A percentile compares a stretch with the other conserved stretches of the same genome.
Conservation (phyloP, 225 moss, liverwort and hornwort genomes). For the Pleurozium schreberi region DNA sequence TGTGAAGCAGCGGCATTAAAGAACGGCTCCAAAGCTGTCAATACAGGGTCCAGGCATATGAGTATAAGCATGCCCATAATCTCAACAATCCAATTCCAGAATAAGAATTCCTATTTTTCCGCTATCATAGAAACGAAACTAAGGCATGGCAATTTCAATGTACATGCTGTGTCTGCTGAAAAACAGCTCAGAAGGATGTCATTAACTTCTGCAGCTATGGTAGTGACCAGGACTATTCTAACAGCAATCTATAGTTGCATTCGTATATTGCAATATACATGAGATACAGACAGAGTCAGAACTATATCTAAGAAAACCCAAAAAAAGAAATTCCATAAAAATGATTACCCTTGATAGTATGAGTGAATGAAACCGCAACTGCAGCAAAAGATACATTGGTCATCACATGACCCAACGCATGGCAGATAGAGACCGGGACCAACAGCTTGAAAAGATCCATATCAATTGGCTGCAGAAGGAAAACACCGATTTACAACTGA, state of each 20-base stretch:
- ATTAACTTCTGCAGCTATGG: not conserved
- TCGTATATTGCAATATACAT: not conserved
- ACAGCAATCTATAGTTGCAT: not conserved
- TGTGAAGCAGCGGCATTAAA: constrained; percentile 96
- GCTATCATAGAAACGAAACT: not conserved
- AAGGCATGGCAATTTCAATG: not conserved
- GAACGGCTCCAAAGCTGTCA: constrained; percentile 80
- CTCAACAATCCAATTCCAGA: not conserved
- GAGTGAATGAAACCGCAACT: constrained; percentile 96
- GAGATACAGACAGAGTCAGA: not conserved
- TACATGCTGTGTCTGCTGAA: not conserved
- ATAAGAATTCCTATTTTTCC: not conserved
- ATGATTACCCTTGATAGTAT: constrained; percentile 71
- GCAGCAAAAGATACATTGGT: constrained; percentile 94
- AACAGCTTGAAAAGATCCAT: constrained; percentile 49
- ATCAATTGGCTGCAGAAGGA: constrained; percentile 47
- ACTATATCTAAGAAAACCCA: not conserved
- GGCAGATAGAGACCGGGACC: constrained; percentile 78
- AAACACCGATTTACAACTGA: not conserved
- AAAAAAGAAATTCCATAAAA: not conserved
- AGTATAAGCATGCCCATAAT: not conserved
- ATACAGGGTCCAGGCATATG: not conserved
- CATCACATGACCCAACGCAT: constrained; percentile 94
- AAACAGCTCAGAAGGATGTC: not conserved
- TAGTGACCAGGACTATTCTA: not conserved